phyloP scores from a whole-genome alignment of 495 filamentous ascomycete species.

The Cenococcum geophilum region DNA sequence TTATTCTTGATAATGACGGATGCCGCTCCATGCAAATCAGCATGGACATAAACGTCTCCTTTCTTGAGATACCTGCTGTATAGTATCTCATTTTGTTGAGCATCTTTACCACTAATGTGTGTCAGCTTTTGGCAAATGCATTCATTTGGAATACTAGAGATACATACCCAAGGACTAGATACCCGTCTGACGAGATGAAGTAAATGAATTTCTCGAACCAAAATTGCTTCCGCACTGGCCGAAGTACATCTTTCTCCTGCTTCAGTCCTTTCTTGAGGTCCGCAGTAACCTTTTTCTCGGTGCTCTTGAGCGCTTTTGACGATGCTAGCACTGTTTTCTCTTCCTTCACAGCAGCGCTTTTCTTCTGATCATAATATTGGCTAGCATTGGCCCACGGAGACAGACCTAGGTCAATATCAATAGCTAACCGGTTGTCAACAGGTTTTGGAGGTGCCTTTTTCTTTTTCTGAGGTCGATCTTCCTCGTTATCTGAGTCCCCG shows the following conservation, averaged over 20 bases:
- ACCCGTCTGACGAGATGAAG: slow-evolving; percentile 94
- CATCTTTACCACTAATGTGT: slow-evolving; percentile 59
- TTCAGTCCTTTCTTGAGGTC: slow-evolving; percentile 83
- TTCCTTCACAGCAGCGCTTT: slow-evolving; percentile 73
- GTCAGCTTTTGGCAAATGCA: not conserved
- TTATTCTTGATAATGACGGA: slow-evolving; percentile 83
- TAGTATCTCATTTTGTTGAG: slow-evolving; percentile 84
- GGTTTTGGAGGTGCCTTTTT: slow-evolving; percentile 38
- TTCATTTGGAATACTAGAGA: not conserved
- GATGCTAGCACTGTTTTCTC: slow-evolving; percentile 80
- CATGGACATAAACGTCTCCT: slow-evolving; percentile 87
- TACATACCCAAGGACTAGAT: slow-evolving; percentile 61
- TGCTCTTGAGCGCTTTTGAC: slow-evolving; percentile 75
- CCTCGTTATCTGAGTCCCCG: slow-evolving; percentile 42
- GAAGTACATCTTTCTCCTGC: slow-evolving; percentile 83
- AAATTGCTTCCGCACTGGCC: slow-evolving; percentile 69
- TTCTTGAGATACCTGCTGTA: slow-evolving; percentile 78
- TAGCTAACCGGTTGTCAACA: slow-evolving; percentile 48
- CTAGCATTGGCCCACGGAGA: slow-evolving; percentile 83
- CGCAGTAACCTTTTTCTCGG: slow-evolving; percentile 76
- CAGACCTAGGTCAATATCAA: slow-evolving; percentile 80
- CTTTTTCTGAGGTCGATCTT: slow-evolving; percentile 31
- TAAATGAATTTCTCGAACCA: slow-evolving; percentile 98
- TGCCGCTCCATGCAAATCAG: slow-evolving; percentile 78
- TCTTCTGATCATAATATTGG: slow-evolving; percentile 87